Base-by-base conservation (phyloP, 176 grass and related monocot genomes). In the Elymus sibiricus region DNA sequence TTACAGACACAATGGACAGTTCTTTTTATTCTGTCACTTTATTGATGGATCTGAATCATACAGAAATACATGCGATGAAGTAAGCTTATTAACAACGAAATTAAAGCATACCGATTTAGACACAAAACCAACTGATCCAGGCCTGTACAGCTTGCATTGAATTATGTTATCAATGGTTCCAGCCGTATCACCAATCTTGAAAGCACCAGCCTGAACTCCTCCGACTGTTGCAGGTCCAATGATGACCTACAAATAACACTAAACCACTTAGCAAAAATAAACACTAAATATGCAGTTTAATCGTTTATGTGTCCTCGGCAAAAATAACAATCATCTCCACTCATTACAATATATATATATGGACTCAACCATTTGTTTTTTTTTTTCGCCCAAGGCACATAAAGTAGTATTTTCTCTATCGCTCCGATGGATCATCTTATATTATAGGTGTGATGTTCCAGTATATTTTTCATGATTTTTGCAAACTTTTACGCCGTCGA, bases 141-240 rank as follows among this genome's bases (percentile, higher is more conserved):
- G 97, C 55, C 97, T 90, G 86, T 99, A 99, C 85, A 99, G 97
- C 85, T 99, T 99, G 97, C 94, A 96, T 25, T 93, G 84, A 89
- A 94, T 93, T 82, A 99, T 99, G 82, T 99, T 99, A 67, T 96
- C 97, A 81, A 99, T 96, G 79, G 97, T 96, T 80, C 97, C 97
- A 87, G 97, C 94, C 80, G 97, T 99, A 91, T 99, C 94, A 74
- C 94, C 97, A 71, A 99, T 99, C 87, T 99, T 99, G 82, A 99
- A 99, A 82, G 94, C 92, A 70, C 97, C 97, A 90, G 97, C 94
- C 86, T 96, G 97, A 82, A 99, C 90, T 86, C 97, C 97, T 82
- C 94, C 97, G 65, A 99, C 97, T 82, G 97, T 99, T 32, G 94
- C 94, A 70, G 97, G 97, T 83, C 97, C 97, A 93, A 99, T 90